Evolutionary conservation across 1,139 yeast species (phyloP).

Genomic region (Zhuliangozyma blackwelliae): DNA sequence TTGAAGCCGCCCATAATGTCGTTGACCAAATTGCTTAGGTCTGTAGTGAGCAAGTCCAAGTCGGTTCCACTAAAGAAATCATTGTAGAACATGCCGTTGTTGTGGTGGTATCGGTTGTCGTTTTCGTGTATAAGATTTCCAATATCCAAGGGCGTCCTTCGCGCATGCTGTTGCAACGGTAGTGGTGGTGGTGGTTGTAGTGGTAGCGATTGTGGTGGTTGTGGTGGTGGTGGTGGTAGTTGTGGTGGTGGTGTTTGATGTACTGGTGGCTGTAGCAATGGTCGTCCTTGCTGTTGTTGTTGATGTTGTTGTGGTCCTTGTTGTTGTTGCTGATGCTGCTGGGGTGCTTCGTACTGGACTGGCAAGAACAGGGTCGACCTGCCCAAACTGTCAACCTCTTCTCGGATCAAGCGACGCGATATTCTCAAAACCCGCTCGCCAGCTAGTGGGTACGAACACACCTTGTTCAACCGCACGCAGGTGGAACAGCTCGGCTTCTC

Average conservation of each 20-base stretch:
- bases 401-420: slow-evolving; percentile 9
- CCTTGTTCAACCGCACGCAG: slow-evolving; percentile 19
- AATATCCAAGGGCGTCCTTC: slow-evolving; percentile 7
- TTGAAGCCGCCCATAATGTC: slow-evolving; percentile 24
- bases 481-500: slow-evolving; percentile 46
- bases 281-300: neutral
- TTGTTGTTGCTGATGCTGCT: neutral
- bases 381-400: slow-evolving; percentile 9
- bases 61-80: slow-evolving; percentile 15
- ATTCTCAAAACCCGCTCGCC: slow-evolving; percentile 18
- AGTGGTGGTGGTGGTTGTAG: neutral
- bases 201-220: neutral
- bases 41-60: slow-evolving; percentile 25
- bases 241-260: neutral
- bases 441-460: slow-evolving; percentile 19
- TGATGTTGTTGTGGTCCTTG: neutral
- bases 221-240: neutral
- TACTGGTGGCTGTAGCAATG: neutral
- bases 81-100: neutral
- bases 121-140: slow-evolving; percentile 8
- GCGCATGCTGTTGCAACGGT: neutral
- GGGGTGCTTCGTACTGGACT: slow-evolving; percentile 7
- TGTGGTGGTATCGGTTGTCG: neutral
- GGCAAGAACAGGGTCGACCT: slow-evolving; percentile 11
- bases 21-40: slow-evolving; percentile 28